phyloP scores from a whole-genome alignment of 768 basidiomycete species.

The Suillus placidus region DNA sequence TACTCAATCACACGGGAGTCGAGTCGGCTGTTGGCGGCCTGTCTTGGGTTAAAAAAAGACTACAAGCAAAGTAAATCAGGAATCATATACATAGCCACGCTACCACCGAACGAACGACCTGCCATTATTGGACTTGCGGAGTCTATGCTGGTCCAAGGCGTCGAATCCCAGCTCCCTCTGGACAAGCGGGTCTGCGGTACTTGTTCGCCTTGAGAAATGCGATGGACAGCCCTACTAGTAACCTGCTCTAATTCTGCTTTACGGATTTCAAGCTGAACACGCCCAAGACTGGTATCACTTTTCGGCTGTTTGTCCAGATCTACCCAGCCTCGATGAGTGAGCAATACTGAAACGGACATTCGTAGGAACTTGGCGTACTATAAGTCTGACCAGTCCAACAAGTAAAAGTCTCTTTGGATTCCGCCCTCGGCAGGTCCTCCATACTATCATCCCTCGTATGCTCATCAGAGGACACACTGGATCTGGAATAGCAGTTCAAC shows the following conservation, averaged over 20 bases:
- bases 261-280: constrained; percentile 39
- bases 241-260: constrained; percentile 41
- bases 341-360: background rate
- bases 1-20: constrained; percentile 26
- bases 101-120: constrained; percentile 38
- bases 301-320: constrained; percentile 34
- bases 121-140: constrained; percentile 27
- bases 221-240: constrained; percentile 32
- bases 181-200: background rate
- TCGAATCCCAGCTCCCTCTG: constrained; percentile 17
- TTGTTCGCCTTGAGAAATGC: constrained; percentile 13
- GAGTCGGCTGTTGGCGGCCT: constrained; percentile 24
- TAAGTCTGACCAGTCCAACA: constrained; percentile 34
- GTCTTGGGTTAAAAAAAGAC: constrained; percentile 1
- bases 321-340: constrained; percentile 24
- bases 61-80: background rate
- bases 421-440: constrained; percentile 18
- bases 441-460: constrained; percentile 25
- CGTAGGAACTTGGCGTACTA: constrained; percentile 16
- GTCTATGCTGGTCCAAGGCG: constrained; percentile 23
- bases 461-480: background rate
- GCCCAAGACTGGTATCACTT: constrained; percentile 34
- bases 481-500: background rate
- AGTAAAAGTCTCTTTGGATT: constrained; percentile 32
- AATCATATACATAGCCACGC: constrained; percentile 26